Conservation (phyloP, 306 rosid genomes). For the Trichosanthes cucumerina region DNA sequence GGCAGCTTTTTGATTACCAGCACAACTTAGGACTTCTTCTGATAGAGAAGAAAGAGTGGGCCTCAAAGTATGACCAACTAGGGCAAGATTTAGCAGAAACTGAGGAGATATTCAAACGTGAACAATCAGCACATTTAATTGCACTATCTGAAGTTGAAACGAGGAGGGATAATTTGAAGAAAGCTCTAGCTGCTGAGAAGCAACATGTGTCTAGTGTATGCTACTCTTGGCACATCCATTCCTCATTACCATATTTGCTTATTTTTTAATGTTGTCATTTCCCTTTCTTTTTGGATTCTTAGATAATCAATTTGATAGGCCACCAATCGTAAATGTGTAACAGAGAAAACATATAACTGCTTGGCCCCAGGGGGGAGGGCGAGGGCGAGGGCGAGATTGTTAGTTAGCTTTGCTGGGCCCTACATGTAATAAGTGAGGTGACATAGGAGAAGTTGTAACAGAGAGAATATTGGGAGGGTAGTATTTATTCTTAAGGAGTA, state of each 20-base stretch:
- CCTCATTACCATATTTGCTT: not conserved
- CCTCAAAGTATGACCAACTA: conserved; percentile 42
- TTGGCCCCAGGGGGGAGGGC: not conserved
- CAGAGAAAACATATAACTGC: not conserved
- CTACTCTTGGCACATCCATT: conserved; percentile 12
- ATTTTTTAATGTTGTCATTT: not conserved
- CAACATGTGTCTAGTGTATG: conserved; percentile 62
- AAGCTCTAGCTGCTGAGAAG: conserved; percentile 51
- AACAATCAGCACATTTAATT: conserved; percentile 61
- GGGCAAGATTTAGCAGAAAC: conserved; percentile 56
- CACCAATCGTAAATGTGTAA: not conserved
- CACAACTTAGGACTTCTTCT: conserved; percentile 85
- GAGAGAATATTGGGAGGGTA: not conserved
- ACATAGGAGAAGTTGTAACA: not conserved
- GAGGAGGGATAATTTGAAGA: conserved; percentile 64
- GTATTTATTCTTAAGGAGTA: not conserved
- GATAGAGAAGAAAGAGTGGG: conserved; percentile 77
- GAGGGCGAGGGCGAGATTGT: not conserved
- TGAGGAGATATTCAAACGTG: conserved; percentile 74
- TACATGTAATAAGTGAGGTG: not conserved
- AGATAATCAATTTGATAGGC: not conserved
- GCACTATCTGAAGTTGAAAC: conserved; percentile 60
- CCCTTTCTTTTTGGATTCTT: not conserved
- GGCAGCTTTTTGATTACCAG: conserved; percentile 82
- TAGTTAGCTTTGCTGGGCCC: not conserved